Conservation (phyloP, 2,329 filamentous ascomycete genomes). For the Trichoderma semiorbis region DNA sequence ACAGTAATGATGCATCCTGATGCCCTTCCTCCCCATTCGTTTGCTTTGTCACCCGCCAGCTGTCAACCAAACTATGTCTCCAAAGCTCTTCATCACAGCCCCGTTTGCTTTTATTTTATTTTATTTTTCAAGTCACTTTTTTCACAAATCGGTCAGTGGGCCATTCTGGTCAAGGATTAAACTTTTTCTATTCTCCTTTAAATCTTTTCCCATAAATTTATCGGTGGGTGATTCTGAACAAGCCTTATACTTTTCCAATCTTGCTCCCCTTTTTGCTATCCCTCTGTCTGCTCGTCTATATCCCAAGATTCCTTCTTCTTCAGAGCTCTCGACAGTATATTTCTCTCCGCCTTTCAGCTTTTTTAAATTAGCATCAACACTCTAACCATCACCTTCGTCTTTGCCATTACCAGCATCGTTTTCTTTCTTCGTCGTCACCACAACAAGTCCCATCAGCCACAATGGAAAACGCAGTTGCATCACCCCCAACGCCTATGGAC, state of each 20-base stretch:
- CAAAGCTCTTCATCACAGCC: neutral
- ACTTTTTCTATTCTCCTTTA: neutral
- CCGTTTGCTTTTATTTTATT: neutral
- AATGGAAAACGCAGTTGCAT: neutral
- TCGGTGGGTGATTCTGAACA: neutral
- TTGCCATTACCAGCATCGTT: neutral
- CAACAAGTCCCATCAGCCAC: neutral
- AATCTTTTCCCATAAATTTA: neutral
- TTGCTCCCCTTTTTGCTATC: neutral
- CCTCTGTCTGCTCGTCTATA: neutral
- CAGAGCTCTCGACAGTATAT: neutral
- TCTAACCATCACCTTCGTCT: neutral
- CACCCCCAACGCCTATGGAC: neutral
- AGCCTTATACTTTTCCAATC: neutral
- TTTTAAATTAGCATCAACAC: neutral
- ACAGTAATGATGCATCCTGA: neutral
- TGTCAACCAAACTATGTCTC: neutral
- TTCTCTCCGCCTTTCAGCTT: neutral
- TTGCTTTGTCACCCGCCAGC: neutral
- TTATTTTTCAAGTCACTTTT: neutral
- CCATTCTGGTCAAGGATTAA: neutral
- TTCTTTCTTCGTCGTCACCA: neutral
- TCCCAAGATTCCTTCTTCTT: neutral
- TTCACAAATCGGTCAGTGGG: neutral
- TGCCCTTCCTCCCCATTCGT: neutral